These are phyloP conservation scores for Aspergillus versicolor DNA, from an alignment of 2,329 filamentous ascomycete genomes.

Conservation along the genomic window DNA sequence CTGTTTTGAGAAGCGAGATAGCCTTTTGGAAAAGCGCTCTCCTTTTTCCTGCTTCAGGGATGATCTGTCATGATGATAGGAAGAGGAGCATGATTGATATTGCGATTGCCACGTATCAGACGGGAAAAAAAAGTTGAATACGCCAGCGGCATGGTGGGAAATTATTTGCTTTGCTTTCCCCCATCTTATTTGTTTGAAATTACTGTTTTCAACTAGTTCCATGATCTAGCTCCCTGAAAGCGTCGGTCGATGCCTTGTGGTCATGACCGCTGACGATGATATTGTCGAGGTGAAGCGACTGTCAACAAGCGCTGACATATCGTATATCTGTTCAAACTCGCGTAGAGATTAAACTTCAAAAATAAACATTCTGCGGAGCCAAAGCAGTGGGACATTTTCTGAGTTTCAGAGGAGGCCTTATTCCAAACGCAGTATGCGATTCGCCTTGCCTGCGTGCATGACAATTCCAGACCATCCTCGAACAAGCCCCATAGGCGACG, in stretches of 20 bases:
- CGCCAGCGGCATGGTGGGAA: not conserved
- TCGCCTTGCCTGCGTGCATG: not conserved
- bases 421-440: not conserved
- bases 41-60: not conserved
- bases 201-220: not conserved
- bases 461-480: not conserved
- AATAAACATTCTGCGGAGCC: not conserved
- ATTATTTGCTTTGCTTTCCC: not conserved
- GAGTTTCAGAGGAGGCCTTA: not conserved
- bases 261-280: too few species aligned
- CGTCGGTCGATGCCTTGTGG: not conserved
- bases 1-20: not conserved
- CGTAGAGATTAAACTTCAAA: not conserved
- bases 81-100: not conserved
- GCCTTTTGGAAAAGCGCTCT: not conserved
- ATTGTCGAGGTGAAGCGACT: not conserved
- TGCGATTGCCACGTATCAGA: constrained; percentile 1
- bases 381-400: not conserved
- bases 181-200: not conserved
- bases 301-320: not conserved
- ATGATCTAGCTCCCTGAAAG: not conserved
- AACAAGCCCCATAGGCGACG: not conserved
- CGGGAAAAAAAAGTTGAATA: not conserved
- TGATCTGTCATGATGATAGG: not conserved
- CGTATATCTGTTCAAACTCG: too few species aligned